Percentiles rank a stretch among this genome's conserved stretches.
Conservation (phyloP, 1,284 basidiomycete genomes). For the Tylopilus sp. region DNA sequence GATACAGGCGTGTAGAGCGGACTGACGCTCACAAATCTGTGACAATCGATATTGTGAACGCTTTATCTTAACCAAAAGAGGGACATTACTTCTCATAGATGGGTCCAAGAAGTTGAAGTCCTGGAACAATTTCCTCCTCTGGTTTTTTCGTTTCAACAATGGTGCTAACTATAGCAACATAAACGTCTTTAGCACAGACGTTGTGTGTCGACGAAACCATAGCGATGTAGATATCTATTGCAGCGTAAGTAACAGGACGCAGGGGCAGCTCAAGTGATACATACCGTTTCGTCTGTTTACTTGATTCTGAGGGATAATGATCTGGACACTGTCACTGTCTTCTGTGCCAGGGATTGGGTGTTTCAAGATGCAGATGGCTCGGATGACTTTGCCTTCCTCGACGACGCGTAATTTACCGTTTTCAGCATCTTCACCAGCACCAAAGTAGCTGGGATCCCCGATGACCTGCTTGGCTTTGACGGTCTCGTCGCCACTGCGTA, state of each 20-base stretch:
- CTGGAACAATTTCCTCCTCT: conserved; percentile 90
- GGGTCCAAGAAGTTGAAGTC: conserved; percentile 88
- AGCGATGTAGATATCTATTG: conserved; percentile 95
- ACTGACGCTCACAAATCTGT: conserved; percentile 86
- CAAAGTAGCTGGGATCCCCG: conserved; percentile 98
- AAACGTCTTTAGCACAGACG: conserved; percentile 92
- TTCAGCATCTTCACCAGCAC: conserved; percentile 61
- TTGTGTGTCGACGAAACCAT: conserved; percentile 97
- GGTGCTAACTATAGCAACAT: conserved; percentile 97
- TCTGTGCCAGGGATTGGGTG: conserved; percentile 99
- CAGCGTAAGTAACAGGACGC: conserved; percentile 7
- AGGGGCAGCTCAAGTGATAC: conserved; percentile 29
- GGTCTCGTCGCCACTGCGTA: conserved; percentile 86
- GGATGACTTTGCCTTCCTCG: conserved; percentile 92
- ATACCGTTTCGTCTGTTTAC: conserved; percentile 90
- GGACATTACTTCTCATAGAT: conserved; percentile 86
- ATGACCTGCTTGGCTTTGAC: conserved; percentile 98
- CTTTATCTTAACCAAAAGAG: background rate
- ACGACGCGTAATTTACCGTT: conserved; percentile 83
- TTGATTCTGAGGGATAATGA: conserved; percentile 99
- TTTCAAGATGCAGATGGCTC: conserved; percentile 97
- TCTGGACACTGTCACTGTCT: conserved; percentile 91
- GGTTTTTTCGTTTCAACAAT: conserved; percentile 96
- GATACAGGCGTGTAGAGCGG: conserved; percentile 90
- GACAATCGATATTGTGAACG: conserved; percentile 11